These are phyloP conservation scores for Kalanchoe fedtschenkoi DNA, from an alignment of 164 flowering plant species.

Conservation along the genomic window DNA sequence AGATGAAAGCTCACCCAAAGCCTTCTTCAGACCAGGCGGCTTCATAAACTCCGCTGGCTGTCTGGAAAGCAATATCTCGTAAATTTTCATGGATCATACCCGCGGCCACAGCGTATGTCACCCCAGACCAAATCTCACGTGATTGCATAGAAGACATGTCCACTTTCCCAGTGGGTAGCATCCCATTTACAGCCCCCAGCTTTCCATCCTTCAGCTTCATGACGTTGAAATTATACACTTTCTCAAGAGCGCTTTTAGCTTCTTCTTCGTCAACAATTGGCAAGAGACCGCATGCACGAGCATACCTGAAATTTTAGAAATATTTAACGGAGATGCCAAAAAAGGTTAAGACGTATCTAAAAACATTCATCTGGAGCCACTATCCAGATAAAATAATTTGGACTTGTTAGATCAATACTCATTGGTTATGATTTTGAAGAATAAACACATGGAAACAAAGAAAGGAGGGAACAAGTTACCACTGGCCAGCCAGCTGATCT, in stretches of 20 bases:
- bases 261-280: constrained; percentile 69
- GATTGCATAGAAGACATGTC: constrained; percentile 19
- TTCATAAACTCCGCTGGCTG: constrained; percentile 19
- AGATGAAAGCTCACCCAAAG: constrained; percentile 49
- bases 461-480: constrained; percentile 24
- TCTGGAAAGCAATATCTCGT: constrained; percentile 15
- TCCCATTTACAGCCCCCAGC: constrained; percentile 85
- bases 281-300: constrained; percentile 70
- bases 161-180: constrained; percentile 22
- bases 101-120: constrained; percentile 23
- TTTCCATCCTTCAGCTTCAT: constrained; percentile 64
- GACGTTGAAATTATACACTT: constrained; percentile 62
- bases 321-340: not conserved
- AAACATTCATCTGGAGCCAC: not conserved
- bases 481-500: constrained; percentile 95
- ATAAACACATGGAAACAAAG: too few species aligned
- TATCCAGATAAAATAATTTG: not conserved
- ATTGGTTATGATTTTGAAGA: too few species aligned
- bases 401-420: not conserved
- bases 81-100: constrained; percentile 22
- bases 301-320: constrained; percentile 48
- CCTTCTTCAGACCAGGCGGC: constrained; percentile 59
- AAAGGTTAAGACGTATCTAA: not conserved
- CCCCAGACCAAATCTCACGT: constrained; percentile 24
- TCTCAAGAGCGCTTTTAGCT: constrained; percentile 57